phyloP scores from a whole-genome alignment of 768 basidiomycete genomes.

The Gymnopilus junonius region DNA sequence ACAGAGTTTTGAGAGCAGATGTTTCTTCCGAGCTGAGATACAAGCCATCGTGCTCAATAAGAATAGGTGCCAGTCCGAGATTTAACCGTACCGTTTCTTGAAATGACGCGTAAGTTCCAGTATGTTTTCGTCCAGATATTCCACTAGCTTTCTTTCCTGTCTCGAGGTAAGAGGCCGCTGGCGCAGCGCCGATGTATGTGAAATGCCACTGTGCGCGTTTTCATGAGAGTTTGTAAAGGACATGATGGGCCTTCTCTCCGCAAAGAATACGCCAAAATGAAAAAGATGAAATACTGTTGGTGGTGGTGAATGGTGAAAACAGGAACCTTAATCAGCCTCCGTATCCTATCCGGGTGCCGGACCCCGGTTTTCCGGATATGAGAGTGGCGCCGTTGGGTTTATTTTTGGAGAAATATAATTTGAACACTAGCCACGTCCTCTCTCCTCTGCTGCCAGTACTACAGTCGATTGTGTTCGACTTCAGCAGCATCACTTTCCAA shows the following conservation, averaged over 20 bases:
- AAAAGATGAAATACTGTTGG: not conserved
- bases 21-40: slow-evolving; percentile 48
- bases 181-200: not conserved
- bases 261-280: not conserved
- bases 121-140: slow-evolving; percentile 68
- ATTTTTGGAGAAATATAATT: too few relatives aligned
- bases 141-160: slow-evolving; percentile 69
- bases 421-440: too few relatives aligned
- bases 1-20: slow-evolving; percentile 59
- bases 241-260: not conserved
- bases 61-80: not conserved
- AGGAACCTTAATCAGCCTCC: not conserved
- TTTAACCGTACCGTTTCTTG: slow-evolving; percentile 69
- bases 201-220: not conserved
- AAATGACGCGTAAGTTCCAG: slow-evolving; percentile 68
- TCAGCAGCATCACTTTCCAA: too few relatives aligned
- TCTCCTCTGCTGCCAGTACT: too few relatives aligned
- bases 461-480: too few relatives aligned
- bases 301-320: not conserved
- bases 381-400: too few relatives aligned
- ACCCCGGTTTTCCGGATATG: not conserved
- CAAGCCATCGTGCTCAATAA: not conserved
- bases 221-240: not conserved
- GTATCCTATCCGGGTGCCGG: not conserved
- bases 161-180: slow-evolving; percentile 42